Conservation (phyloP, 768 basidiomycete species). For the Suillus americanus region DNA sequence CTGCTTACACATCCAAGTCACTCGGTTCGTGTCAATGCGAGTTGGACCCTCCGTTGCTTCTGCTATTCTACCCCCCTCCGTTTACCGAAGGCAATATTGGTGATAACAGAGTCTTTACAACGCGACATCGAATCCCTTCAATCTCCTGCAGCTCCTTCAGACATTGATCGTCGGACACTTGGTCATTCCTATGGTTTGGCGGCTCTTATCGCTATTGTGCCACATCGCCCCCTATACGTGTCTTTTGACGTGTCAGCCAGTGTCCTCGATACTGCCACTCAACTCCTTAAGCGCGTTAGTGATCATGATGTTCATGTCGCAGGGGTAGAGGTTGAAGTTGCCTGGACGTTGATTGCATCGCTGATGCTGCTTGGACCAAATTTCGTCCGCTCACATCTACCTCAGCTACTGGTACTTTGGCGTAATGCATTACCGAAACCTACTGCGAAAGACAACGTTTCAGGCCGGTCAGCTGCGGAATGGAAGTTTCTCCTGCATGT, state of each 20-base stretch:
- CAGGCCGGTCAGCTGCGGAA: conserved; percentile 68
- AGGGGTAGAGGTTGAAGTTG: conserved; percentile 84
- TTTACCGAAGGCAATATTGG: conserved; percentile 75
- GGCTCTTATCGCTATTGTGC: conserved; percentile 82
- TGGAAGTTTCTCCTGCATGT: conserved; percentile 93
- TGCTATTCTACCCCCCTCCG: conserved; percentile 87
- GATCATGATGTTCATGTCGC: conserved; percentile 88
- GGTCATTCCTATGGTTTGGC: conserved; percentile 92
- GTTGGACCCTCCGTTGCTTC: conserved; percentile 89
- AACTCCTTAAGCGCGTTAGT: conserved; percentile 85
- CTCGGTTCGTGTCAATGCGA: conserved; percentile 79
- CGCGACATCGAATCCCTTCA: conserved; percentile 76
- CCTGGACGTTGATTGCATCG: conserved; percentile 90
- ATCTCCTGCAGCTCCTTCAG: conserved; percentile 69
- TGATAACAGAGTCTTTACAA: conserved; percentile 78
- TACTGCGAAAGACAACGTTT: conserved; percentile 77
- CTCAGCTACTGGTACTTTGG: conserved; percentile 95
- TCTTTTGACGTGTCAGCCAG: conserved; percentile 92
- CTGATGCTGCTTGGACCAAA: conserved; percentile 91
- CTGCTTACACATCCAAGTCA: conserved; percentile 87
- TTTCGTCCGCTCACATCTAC: conserved; percentile 90
- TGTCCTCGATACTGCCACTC: conserved; percentile 87
- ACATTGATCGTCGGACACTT: conserved; percentile 68
- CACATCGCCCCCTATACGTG: conserved; percentile 87
- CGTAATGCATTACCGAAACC: conserved; percentile 95